Base-by-base conservation (phyloP, 2,329 filamentous ascomycete species). In the Curvularia verruculosa region DNA sequence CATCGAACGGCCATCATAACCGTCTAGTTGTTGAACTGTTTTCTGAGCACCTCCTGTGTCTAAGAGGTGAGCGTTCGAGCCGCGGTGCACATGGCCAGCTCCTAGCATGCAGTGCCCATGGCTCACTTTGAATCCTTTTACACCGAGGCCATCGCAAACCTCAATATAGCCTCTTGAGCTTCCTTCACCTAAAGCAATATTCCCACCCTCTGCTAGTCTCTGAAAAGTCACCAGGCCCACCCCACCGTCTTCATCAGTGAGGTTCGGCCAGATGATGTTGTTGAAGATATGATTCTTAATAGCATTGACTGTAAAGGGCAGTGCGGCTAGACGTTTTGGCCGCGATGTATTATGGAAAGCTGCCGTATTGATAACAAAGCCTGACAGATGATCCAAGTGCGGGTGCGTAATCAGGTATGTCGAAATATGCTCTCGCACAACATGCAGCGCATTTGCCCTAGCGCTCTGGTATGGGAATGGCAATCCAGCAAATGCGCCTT, bases 221-320 rank as follows among this genome's bases (percentile, higher is more conserved):
- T 92, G 88, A 67, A 96, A 98, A 0, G 92, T 96, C 31, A 99
- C 87, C 26, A 99, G 83, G 0, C 95, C 95, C 3, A 93, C 93
- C 23, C 95, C 95, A 31, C 93, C 92, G 74, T 96, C 95, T 78
- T 99, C 95, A 70, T 99, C 94, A 0, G 92, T 96, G 37, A 99
- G 80, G 66, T 99, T 99, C 0, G 95, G 95, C 95, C 95, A 99
- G 52, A 98, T 96, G 56, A 96, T 81, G 70, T 97, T 96, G 77
- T 99, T 99, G 81, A 99, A 99, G 58, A 99, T 91, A 77, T 99
- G 93, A 0, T 83, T 87, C 75, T 96, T 98, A 77, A 99, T 88
- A 0, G 94, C 93, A 44, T 91, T 84, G 49, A 99, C 93, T n/a
- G 94, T 96, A 26, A 87, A 89, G 0, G 93, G 92, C 3, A 98